Percentiles rank a stretch among this genome's conserved stretches.
These are phyloP conservation scores for Phyllosticta paracitricarpa DNA, from an alignment of 2,329 filamentous ascomycete genomes.

Conservation along the genomic window DNA sequence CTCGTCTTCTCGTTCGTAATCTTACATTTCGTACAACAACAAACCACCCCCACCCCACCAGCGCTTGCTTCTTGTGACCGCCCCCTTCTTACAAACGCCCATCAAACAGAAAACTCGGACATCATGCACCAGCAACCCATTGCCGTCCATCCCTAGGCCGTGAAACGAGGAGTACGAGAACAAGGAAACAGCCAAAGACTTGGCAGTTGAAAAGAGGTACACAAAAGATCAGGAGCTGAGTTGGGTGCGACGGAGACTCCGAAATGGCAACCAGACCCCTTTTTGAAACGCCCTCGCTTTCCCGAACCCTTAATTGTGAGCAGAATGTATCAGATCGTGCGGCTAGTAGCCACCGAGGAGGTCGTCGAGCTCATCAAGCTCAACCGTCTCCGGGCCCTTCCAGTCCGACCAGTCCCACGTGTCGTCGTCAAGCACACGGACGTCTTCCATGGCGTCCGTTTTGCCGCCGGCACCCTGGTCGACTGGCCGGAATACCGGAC, in stretches of 20 bases:
- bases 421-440: constrained; percentile 24
- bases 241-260: not conserved
- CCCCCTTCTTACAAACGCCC: too few relatives aligned
- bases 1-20: constrained; percentile 4
- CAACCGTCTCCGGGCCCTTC: constrained; percentile 74
- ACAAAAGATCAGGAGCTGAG: constrained; percentile 7
- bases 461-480: constrained; percentile 20
- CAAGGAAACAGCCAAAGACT: not conserved
- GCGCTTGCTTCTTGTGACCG: not conserved
- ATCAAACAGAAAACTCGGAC: not conserved
- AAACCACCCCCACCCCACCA: not conserved
- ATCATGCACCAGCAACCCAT: constrained; percentile 3
- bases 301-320: not conserved
- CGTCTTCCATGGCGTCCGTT: constrained; percentile 17
- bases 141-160: not conserved
- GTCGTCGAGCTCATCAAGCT: constrained; percentile 85
- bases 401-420: constrained; percentile 35
- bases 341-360: constrained; percentile 64
- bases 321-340: not conserved
- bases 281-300: constrained; percentile 4
- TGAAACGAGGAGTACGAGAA: not conserved
- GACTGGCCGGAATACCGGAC: constrained; percentile 35
- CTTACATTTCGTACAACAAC: constrained; percentile 1
- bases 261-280: not conserved
- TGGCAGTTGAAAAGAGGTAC: constrained; percentile 1